phyloP scores from a whole-genome alignment of 1,284 basidiomycete species.

The Calocybe gambosa region DNA sequence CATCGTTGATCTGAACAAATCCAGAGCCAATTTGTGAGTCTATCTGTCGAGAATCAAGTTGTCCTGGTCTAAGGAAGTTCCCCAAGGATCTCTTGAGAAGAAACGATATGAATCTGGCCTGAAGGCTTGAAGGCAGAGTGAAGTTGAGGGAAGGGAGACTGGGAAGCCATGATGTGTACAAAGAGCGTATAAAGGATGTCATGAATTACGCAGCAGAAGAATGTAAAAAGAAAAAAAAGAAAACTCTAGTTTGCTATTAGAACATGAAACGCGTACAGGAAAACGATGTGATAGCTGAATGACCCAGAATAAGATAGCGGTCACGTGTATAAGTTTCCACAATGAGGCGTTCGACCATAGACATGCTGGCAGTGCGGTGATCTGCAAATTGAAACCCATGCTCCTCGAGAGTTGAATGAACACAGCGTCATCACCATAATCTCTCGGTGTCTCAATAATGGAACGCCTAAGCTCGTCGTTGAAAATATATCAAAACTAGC shows the following conservation, averaged over 20 bases:
- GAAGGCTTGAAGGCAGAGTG: constrained; percentile 77
- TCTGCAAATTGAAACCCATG: constrained; percentile 36
- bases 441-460: constrained; percentile 32
- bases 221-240: background rate
- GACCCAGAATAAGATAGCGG: background rate
- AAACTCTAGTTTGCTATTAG: background rate
- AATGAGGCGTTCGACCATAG: too few relatives aligned
- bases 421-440: constrained; percentile 45
- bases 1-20: constrained; percentile 77
- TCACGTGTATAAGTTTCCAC: constrained; percentile 30
- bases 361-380: constrained; percentile 19
- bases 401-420: constrained; percentile 34
- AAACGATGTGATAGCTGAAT: background rate
- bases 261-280: background rate
- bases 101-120: constrained; percentile 87
- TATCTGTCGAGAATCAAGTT: constrained; percentile 82
- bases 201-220: background rate
- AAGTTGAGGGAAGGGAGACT: constrained; percentile 57
- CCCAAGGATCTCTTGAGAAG: constrained; percentile 81
- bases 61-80: constrained; percentile 81
- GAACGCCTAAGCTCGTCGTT: constrained; percentile 33
- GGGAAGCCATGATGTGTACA: constrained; percentile 55
- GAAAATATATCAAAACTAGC: constrained; percentile 32
- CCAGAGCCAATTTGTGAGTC: constrained; percentile 91
- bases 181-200: constrained; percentile 25